Evolutionary conservation across 306 rosid species (phyloP).

Genomic region (Begonia loranthoides): DNA sequence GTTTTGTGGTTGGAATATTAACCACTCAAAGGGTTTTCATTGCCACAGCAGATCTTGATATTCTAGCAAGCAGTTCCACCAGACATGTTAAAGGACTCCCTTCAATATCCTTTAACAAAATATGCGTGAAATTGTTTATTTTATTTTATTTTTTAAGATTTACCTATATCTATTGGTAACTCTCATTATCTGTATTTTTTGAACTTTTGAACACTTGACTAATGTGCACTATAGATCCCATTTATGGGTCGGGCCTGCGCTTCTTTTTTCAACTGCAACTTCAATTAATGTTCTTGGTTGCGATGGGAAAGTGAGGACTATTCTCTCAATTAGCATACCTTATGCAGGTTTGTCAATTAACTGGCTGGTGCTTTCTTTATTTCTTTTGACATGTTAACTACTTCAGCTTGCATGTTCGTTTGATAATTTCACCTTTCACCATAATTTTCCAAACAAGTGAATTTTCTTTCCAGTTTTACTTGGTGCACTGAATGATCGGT

Average conservation of each 20-base stretch:
- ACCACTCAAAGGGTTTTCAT: constrained; percentile 83
- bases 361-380: constrained; percentile 12
- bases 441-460: constrained; percentile 17
- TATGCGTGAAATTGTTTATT: background rate
- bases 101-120: constrained; percentile 65
- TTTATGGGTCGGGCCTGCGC: constrained; percentile 96
- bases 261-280: constrained; percentile 89
- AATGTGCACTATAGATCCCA: constrained; percentile 75
- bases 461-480: constrained; percentile 54
- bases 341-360: constrained; percentile 45
- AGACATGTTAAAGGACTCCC: constrained; percentile 91
- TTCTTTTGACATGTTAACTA: background rate
- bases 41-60: constrained; percentile 75
- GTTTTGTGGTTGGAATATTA: constrained; percentile 84
- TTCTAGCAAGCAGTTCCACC: constrained; percentile 62
- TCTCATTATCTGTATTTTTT: background rate
- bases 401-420: background rate
- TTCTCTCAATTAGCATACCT: constrained; percentile 75
- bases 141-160: too few relatives aligned
- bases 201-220: constrained; percentile 41
- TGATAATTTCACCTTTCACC: constrained; percentile 2
- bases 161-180: background rate
- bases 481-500: constrained; percentile 87
- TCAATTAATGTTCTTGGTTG: constrained; percentile 85
- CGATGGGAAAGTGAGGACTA: constrained; percentile 93